Conservation (phyloP, 257 asterid species). For the Nemophila menziesii region DNA sequence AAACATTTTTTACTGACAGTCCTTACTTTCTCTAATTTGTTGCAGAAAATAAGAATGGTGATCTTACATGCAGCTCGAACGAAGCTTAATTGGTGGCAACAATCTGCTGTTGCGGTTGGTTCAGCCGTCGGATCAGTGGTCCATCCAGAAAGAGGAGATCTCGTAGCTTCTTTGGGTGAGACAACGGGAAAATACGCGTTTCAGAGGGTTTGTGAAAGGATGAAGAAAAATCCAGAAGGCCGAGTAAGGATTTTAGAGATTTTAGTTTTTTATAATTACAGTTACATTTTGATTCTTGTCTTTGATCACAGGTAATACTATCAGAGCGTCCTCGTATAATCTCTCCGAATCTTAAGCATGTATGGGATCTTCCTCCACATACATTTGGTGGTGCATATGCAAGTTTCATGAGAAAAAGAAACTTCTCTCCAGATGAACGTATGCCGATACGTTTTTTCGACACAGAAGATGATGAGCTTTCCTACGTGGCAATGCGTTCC, state of each 20-base stretch:
- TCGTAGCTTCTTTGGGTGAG: constrained; percentile 89
- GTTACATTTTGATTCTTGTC: neutral
- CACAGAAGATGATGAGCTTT: constrained; percentile 67
- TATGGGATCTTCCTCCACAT: constrained; percentile 78
- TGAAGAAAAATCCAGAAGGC: constrained; percentile 75
- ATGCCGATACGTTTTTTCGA: constrained; percentile 80
- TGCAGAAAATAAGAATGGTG: neutral
- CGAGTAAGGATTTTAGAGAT: constrained; percentile 40
- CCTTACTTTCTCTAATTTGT: too few relatives aligned
- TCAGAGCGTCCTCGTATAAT: constrained; percentile 81
- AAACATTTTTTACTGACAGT: too few relatives aligned
- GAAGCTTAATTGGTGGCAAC: constrained; percentile 37
- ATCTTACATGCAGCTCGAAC: neutral
- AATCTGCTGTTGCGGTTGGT: constrained; percentile 86
- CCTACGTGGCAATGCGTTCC: constrained; percentile 85
- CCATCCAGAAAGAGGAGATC: constrained; percentile 85
- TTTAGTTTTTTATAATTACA: neutral
- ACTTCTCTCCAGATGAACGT: constrained; percentile 86
- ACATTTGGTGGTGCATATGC: constrained; percentile 98
- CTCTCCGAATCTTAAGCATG: constrained; percentile 64
- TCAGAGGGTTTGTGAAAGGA: constrained; percentile 66
- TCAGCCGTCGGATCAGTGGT: constrained; percentile 76
- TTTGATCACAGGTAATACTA: constrained; percentile 62
- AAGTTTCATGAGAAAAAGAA: constrained; percentile 78
- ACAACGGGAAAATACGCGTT: constrained; percentile 87